These are phyloP conservation scores for Annulohypoxylon truncatum DNA, from an alignment of 2,329 filamentous ascomycete species.

Conservation along the genomic window DNA sequence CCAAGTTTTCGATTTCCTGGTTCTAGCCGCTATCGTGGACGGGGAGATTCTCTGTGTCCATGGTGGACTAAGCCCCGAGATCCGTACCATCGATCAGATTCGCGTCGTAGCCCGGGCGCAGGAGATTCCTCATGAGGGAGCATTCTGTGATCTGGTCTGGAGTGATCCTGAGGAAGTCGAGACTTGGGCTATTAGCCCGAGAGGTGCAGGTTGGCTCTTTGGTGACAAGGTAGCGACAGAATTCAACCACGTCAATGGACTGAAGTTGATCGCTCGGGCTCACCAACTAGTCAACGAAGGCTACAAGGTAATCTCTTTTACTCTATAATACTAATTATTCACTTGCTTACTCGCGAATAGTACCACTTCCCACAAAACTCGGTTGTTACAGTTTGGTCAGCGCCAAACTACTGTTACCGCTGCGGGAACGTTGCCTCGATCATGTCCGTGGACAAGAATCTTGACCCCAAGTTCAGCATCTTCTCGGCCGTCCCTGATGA, in stretches of 20 bases:
- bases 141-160: conserved; percentile 98
- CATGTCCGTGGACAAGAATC: conserved; percentile 87
- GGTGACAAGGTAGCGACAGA: conserved; percentile 97
- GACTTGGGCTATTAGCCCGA: conserved; percentile 93
- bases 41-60: conserved; percentile 99
- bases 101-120: conserved; percentile 97
- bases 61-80: conserved; percentile 87
- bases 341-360: conserved; percentile 56
- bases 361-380: conserved; percentile 97
- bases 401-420: conserved; percentile 93
- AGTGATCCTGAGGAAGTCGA: conserved; percentile 97
- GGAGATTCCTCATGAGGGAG: conserved; percentile 97
- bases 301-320: conserved; percentile 81
- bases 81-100: conserved; percentile 98
- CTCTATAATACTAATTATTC: conserved; percentile 55
- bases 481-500: conserved; percentile 91
- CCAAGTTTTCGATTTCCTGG: conserved; percentile 98
- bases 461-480: conserved; percentile 92
- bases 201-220: conserved; percentile 97
- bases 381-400: conserved; percentile 97
- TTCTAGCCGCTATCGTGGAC: conserved; percentile 95
- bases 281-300: conserved; percentile 98
- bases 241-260: conserved; percentile 95
- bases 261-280: conserved; percentile 95
- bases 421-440: conserved; percentile 98